Base-by-base conservation (phyloP, 495 filamentous ascomycete species). In the Poronia punctata region DNA sequence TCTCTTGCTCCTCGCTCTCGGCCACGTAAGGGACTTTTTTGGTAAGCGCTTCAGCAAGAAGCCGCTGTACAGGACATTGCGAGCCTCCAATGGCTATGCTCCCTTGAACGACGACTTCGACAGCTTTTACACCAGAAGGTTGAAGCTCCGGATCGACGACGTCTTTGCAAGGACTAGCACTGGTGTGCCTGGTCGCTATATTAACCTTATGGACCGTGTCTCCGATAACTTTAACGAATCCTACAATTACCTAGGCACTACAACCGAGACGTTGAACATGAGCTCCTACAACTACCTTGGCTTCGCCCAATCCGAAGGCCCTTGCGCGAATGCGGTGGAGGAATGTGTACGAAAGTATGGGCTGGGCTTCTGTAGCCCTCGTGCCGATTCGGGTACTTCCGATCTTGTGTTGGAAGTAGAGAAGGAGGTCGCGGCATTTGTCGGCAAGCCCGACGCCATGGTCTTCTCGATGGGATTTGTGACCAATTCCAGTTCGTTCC, bases 211-310 rank as follows among this genome's bases (percentile, higher is more conserved):
- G 34, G 88, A 97, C 59, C 83, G 92, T 44, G 77, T 71, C 25
- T 93, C 88, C 0, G 73, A 88, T 61, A 85, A 97, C 54, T 82
- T 86, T 67, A 97, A 97, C 61, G 73, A 80, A 49, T 76, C 79
- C 50, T 98, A 94, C 69, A 77, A 85, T 52, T 74, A 86, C 51
- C 88, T 82, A 7, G 93, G 93, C 25, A 93, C 86, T 23, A 79
- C 76, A 34, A 97, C 92, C n/a, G 86, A 98, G 57, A 96, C 92
- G 0, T 66, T 98, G 42, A 98, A 98, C 60, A 79, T 98, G 80
- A 95, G 88, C 67, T 98, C 92, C 3, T 98, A 98, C 74, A 98
- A 98, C 56, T 98, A 98, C 52, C 84, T 98, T 5, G 92, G 92
- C 19, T 98, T 98, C 56, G 92, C 92, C 41, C 93, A 98, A 62